phyloP scores from a whole-genome alignment of 2,329 filamentous ascomycete genomes.

The Fusarium pseudocircinatum region DNA sequence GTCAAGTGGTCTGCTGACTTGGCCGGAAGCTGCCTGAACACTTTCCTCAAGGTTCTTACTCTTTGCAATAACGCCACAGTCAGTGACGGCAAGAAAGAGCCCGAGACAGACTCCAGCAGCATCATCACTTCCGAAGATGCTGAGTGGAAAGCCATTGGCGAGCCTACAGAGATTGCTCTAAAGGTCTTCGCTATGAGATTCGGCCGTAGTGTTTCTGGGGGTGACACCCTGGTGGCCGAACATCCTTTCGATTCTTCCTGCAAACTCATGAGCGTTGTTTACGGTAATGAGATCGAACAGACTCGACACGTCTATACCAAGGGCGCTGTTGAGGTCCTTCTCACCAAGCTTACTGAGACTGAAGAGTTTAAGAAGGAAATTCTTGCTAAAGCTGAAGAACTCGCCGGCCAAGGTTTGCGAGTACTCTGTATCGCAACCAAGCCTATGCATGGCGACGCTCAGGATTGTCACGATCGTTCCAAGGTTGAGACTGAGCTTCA shows the following conservation, averaged over 20 bases:
- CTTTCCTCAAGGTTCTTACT: slow-evolving; percentile 64
- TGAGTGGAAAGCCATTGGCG: slow-evolving; percentile 69
- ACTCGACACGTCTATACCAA: slow-evolving; percentile 63
- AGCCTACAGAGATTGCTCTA: slow-evolving; percentile 78
- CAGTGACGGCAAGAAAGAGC: slow-evolving; percentile 58
- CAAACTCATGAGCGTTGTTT: slow-evolving; percentile 80
- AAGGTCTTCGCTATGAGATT: slow-evolving; percentile 79
- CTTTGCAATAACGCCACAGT: slow-evolving; percentile 70
- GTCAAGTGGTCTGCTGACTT: slow-evolving; percentile 56
- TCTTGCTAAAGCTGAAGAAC: slow-evolving; percentile 60
- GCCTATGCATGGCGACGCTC: slow-evolving; percentile 49
- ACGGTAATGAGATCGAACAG: slow-evolving; percentile 51
- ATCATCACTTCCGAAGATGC: slow-evolving; percentile 56
- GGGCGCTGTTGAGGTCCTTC: slow-evolving; percentile 66
- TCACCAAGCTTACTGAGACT: slow-evolving; percentile 61
- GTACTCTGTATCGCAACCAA: slow-evolving; percentile 73
- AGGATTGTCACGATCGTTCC: slow-evolving; percentile 58
- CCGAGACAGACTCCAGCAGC: slow-evolving; percentile 58
- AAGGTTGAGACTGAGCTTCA: slow-evolving; percentile 65
- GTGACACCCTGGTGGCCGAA: slow-evolving; percentile 65
- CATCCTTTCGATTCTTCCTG: slow-evolving; percentile 78
- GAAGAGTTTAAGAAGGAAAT: slow-evolving; percentile 59
- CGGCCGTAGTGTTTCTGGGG: slow-evolving; percentile 58
- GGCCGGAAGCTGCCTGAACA: slow-evolving; percentile 53
- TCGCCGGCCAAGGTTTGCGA: slow-evolving; percentile 72